phyloP scores from a whole-genome alignment of 768 basidiomycete genomes.

The Nevesoporus exiguus region DNA sequence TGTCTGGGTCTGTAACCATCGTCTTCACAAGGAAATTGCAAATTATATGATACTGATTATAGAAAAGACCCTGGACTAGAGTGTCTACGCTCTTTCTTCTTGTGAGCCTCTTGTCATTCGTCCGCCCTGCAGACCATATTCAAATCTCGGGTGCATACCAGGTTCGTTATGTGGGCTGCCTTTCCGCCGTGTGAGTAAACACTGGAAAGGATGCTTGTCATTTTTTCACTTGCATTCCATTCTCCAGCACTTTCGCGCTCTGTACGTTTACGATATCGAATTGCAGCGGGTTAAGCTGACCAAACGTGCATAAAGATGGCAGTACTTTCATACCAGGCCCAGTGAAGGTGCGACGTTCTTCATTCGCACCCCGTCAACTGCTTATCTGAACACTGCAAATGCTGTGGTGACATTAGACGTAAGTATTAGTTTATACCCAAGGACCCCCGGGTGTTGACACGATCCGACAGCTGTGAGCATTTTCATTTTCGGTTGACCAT shows the following conservation, averaged over 20 bases:
- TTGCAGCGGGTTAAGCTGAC: not conserved
- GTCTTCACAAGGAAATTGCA: not conserved
- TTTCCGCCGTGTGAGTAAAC: not conserved
- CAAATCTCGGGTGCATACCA: not conserved
- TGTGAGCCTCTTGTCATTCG: not conserved
- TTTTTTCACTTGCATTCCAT: not conserved
- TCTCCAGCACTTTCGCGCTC: not conserved
- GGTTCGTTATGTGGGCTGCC: conserved; percentile 2
- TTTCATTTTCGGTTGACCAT: not conserved
- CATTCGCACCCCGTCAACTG: too few species aligned
- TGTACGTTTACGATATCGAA: not conserved
- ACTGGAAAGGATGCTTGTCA: not conserved
- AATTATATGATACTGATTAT: not conserved
- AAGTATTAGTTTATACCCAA: not conserved
- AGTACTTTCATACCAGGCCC: not conserved
- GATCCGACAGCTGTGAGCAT: not conserved
- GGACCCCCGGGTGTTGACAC: not conserved
- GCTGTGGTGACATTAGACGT: not conserved
- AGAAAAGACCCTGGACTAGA: not conserved
- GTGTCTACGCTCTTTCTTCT: not conserved
- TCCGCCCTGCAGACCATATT: not conserved
- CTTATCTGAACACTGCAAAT: not conserved
- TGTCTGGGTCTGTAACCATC: not conserved
- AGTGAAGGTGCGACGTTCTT: not conserved
- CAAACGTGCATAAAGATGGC: not conserved